A percentile compares a stretch with the other conserved stretches of the same genome.
These are phyloP conservation scores for Biancaea sappan DNA, from an alignment of 306 rosid species.

Conservation along the genomic window DNA sequence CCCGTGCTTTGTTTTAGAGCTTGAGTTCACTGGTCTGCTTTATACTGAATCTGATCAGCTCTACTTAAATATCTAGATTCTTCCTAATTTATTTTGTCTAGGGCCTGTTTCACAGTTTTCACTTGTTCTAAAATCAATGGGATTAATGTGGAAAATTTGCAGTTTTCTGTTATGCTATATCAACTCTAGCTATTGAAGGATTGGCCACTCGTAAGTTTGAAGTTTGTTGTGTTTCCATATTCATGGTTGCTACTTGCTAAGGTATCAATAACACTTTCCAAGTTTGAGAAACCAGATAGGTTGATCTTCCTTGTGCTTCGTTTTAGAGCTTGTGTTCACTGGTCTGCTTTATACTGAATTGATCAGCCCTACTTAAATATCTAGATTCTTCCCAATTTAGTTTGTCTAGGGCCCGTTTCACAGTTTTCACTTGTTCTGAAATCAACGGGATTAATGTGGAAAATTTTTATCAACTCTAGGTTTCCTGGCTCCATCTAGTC, in stretches of 20 bases:
- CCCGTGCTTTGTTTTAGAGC: not conserved
- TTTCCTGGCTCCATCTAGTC: not conserved
- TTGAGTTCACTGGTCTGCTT: not conserved
- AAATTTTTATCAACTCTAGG: not conserved
- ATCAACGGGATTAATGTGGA: not conserved
- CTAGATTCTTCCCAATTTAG: not conserved
- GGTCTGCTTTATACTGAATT: not conserved
- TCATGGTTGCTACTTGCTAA: not conserved
- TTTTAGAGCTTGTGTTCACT: not conserved
- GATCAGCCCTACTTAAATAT: constrained; percentile 3
- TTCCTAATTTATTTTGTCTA: not conserved
- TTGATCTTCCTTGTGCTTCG: not conserved
- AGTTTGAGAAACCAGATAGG: not conserved
- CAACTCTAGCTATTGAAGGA: constrained; percentile 65
- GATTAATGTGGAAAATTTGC: not conserved
- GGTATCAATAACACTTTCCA: not conserved
- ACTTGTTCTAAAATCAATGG: not conserved
- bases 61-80: not conserved
- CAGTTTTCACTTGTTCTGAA: not conserved
- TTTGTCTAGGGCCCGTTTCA: not conserved
- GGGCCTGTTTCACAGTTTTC: not conserved
- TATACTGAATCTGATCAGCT: not conserved
- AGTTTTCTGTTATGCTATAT: too few relatives aligned
- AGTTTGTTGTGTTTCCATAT: not conserved
- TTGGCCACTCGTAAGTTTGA: constrained; percentile 45